Conservation (phyloP, 345 rosid species). For the Populus tremula region DNA sequence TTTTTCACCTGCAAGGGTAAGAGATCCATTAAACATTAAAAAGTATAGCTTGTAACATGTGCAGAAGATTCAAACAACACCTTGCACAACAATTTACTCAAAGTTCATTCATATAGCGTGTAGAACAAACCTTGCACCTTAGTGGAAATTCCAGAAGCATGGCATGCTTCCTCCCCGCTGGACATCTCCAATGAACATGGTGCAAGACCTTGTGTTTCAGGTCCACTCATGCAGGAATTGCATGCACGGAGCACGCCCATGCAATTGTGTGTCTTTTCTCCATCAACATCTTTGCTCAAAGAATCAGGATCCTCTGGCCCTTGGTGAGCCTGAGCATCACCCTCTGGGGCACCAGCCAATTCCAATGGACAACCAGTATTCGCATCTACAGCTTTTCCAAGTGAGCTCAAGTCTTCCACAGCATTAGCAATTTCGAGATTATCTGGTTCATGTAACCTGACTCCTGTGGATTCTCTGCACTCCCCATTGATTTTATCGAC, state of each 20-base stretch:
- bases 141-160: slow-evolving; percentile 25
- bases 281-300: slow-evolving; percentile 17
- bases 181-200: slow-evolving; percentile 19
- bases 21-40: slow-evolving; percentile 1
- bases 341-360: slow-evolving; percentile 24
- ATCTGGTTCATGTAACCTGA: slow-evolving; percentile 27
- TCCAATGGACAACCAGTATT: slow-evolving; percentile 35
- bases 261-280: slow-evolving; percentile 23
- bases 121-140: slow-evolving; percentile 50
- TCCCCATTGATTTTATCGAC: slow-evolving; percentile 24
- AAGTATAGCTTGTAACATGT: background rate
- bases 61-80: background rate
- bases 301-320: slow-evolving; percentile 29
- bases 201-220: slow-evolving; percentile 21
- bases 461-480: slow-evolving; percentile 6
- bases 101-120: slow-evolving; percentile 14
- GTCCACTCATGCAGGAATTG: slow-evolving; percentile 29
- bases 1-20: slow-evolving; percentile 32
- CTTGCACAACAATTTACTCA: background rate
- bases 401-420: slow-evolving; percentile 19
- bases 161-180: slow-evolving; percentile 21
- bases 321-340: slow-evolving; percentile 29
- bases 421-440: slow-evolving; percentile 22
- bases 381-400: slow-evolving; percentile 14
- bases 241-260: slow-evolving; percentile 30